Base-by-base conservation (phyloP, 1,284 basidiomycete genomes). In the Pseudomicrostroma phylloplanum region DNA sequence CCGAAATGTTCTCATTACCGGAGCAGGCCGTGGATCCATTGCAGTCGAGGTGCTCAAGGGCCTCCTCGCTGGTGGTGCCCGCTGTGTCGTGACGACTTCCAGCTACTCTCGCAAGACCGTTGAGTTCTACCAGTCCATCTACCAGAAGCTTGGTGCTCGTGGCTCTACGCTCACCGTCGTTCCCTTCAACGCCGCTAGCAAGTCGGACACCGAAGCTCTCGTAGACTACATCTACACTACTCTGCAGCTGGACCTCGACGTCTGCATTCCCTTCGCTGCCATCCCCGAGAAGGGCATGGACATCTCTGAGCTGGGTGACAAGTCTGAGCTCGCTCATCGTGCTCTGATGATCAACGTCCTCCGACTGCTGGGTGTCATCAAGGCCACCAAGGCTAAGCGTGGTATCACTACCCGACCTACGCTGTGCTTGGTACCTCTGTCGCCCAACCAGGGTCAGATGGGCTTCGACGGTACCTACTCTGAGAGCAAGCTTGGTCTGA, bases 391-490 rank as follows among this genome's bases (percentile, higher is more conserved):
- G 82, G 93, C 94, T 15, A 92, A 88, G 69, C 88, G 91, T 62
- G 88, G 92, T 69, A 94, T 97, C 79, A 90, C 96, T 67, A 98
- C 94, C 59, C 89, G 94, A 62, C 94, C 96, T 0, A 98, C 96
- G 0, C 94, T 97, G 81, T 93, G 97, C 68, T 91, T 98, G 67
- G 86, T 97, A 43, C 94, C 96, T 6, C 85, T 98, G 11, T 98
- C 93, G 40, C 96, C 94, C 55, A 98, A 98, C 80, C 94, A 97
- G 78, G 94, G 94, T 73, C 84, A 94, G 56, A 97, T 98, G 80
- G 94, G 94, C 56, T 96, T 93, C 76, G 96, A 97, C 78, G 96
- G 96, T 71, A 83, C 98, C 57, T 98, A 98, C 81, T 92, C 92
- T 6, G 94, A 98, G 82, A 96, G 92, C 46, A 98, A 98, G 86